Evolutionary conservation across 345 rosid species (phyloP).

Genomic region (Linum trigynum): DNA sequence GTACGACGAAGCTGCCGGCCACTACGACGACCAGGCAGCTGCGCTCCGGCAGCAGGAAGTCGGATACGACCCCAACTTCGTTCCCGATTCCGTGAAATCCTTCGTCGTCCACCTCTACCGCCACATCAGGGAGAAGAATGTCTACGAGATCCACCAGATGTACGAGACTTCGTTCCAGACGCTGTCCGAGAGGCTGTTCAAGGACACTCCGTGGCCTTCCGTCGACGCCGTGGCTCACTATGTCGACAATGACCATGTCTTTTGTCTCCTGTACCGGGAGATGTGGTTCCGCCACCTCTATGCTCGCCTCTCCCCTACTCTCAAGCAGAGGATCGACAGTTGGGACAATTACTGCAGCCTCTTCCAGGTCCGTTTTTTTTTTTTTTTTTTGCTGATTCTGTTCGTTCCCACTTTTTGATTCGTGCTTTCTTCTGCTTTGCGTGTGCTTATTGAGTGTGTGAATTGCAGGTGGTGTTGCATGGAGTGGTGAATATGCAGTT

Average conservation of each 20-base stretch:
- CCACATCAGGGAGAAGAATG: constrained; percentile 92
- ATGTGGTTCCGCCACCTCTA: constrained; percentile 97
- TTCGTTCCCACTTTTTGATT: not conserved
- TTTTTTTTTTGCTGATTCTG: not conserved
- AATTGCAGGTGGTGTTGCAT: constrained; percentile 59
- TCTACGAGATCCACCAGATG: constrained; percentile 99
- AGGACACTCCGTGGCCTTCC: constrained; percentile 95
- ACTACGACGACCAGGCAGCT: constrained; percentile 31
- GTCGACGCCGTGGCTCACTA: constrained; percentile 76
- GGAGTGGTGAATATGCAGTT: constrained; percentile 93
- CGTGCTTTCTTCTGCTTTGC: not conserved
- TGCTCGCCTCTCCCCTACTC: constrained; percentile 82
- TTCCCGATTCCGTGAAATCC: constrained; percentile 88
- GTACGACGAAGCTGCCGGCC: constrained; percentile 36
- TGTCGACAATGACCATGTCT: constrained; percentile 91
- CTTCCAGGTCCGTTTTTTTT: constrained; percentile 40
- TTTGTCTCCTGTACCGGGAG: constrained; percentile 92
- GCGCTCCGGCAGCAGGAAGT: constrained; percentile 25
- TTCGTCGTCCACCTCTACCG: constrained; percentile 90
- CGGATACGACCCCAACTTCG: constrained; percentile 72
- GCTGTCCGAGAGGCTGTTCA: constrained; percentile 75
- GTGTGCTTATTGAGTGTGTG: not conserved
- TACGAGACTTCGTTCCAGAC: constrained; percentile 93
- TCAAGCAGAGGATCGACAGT: constrained; percentile 89
- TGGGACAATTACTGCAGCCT: constrained; percentile 94